Percentiles rank a stretch among this genome's conserved stretches.
Evolutionary conservation across 768 basidiomycete species (phyloP).

Genomic region (Amyloporia xantha): DNA sequence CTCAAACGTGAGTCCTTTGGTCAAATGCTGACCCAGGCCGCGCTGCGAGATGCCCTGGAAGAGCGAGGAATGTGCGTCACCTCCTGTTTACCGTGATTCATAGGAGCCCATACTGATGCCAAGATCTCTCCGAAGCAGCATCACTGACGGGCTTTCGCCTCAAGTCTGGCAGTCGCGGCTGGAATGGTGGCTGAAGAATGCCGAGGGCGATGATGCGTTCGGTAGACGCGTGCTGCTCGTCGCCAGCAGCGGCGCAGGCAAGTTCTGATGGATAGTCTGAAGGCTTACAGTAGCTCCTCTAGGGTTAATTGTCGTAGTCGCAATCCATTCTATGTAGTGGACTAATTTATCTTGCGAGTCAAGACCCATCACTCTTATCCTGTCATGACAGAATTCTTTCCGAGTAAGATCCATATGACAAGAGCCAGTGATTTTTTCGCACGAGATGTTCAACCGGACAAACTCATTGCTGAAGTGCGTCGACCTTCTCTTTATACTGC

Average conservation of each 20-base stretch:
- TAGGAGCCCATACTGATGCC: not conserved
- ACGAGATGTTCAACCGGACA: no score
- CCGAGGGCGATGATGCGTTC: slow-evolving; percentile 33
- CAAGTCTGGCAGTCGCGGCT: slow-evolving; percentile 45
- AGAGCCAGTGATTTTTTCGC: no score
- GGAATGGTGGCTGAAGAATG: slow-evolving; percentile 54
- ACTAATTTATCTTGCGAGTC: slow-evolving; percentile 1
- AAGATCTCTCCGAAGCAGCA: slow-evolving; percentile 20
- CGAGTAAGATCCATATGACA: not conserved
- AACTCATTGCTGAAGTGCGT: no score
- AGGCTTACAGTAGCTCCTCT: not conserved
- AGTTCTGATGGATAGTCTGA: slow-evolving; percentile 1
- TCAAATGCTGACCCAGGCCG: slow-evolving; percentile 40
- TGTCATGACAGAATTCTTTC: no score
- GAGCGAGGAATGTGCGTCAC: slow-evolving; percentile 68
- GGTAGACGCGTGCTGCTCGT: slow-evolving; percentile 48
- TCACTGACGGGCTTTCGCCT: slow-evolving; percentile 33
- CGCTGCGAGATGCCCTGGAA: slow-evolving; percentile 58
- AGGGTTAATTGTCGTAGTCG: not conserved
- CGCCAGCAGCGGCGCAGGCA: slow-evolving; percentile 27
- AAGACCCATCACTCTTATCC: not conserved
- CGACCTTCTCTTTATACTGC: no score
- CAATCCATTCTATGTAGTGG: not conserved
- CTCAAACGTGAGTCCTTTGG: slow-evolving; percentile 44
- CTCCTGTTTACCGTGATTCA: not conserved